Evolutionary conservation across 225 moss, liverwort and hornwort genomes (phyloP).

Genomic region (Marchantia paleacea): DNA sequence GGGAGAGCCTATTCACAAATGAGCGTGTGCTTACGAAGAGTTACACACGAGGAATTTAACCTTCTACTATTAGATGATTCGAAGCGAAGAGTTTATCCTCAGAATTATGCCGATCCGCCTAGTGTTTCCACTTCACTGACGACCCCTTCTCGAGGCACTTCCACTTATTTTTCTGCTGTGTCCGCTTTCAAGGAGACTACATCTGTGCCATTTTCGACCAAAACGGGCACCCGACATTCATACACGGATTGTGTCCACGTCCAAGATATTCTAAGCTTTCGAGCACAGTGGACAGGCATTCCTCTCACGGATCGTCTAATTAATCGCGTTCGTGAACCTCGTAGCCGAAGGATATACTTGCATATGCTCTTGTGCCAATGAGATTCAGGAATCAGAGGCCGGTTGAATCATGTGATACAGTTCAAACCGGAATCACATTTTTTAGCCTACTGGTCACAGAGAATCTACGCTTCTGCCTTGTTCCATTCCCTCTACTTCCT

Average conservation of each 20-base stretch:
- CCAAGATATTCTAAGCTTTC: neutral
- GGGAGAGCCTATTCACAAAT: neutral
- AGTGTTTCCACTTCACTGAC: neutral
- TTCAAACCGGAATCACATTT: neutral
- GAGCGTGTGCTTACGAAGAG: neutral
- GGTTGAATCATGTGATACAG: neutral
- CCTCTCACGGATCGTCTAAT: neutral
- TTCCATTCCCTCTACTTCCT: neutral
- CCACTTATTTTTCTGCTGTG: neutral
- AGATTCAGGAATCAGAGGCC: slow-evolving; percentile 6
- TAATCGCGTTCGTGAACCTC: neutral
- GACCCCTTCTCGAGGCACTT: neutral
- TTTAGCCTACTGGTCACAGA: neutral
- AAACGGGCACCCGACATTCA: neutral
- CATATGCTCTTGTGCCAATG: neutral
- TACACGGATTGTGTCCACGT: neutral
- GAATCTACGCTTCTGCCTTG: neutral
- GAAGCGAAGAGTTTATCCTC: neutral
- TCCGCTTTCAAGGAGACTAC: neutral
- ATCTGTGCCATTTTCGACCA: neutral
- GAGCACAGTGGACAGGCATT: neutral
- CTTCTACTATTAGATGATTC: neutral
- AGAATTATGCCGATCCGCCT: neutral
- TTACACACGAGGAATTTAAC: neutral
- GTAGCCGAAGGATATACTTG: neutral